These are phyloP conservation scores for Ambispora gerdemannii DNA, from an alignment of 192 early-diverging fungal genomes.

Conservation along the genomic window DNA sequence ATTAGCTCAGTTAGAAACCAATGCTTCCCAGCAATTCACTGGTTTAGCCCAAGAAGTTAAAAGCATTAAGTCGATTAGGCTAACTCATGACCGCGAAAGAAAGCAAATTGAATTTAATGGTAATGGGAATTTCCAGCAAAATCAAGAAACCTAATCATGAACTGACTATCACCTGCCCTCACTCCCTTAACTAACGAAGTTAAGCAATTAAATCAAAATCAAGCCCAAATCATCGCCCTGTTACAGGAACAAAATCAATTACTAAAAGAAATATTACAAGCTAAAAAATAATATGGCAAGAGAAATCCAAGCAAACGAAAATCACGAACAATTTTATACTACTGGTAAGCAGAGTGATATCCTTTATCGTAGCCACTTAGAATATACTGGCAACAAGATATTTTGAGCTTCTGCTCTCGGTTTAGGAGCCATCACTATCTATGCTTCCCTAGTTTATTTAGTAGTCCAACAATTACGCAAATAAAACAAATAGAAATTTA, in stretches of 20 bases:
- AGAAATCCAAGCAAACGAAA: constrained; percentile 9
- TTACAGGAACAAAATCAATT: constrained; percentile 7
- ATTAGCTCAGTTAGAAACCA: neutral
- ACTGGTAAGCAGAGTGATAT: neutral
- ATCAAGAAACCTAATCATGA: neutral
- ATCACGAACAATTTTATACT: neutral
- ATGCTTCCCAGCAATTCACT: neutral
- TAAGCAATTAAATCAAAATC: neutral
- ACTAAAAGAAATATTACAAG: constrained; percentile 10
- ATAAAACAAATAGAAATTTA: neutral
- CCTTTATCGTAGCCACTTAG: constrained; percentile 5
- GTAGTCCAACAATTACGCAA: constrained; percentile 16
- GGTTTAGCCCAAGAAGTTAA: neutral
- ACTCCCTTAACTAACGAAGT: constrained; percentile 9
- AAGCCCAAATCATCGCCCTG: constrained; percentile 11
- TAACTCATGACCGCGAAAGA: neutral
- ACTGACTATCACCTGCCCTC: neutral
- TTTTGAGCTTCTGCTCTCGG: neutral
- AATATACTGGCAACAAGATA: neutral
- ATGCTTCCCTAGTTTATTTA: neutral
- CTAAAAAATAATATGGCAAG: constrained; percentile 1
- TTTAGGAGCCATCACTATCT: neutral
- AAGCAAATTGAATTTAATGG: constrained; percentile 9
- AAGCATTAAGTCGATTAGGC: constrained; percentile 13
- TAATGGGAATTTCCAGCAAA: constrained; percentile 8